Conservation (phyloP, 192 early-diverging fungal genomes). For the Coemansia sp. region DNA sequence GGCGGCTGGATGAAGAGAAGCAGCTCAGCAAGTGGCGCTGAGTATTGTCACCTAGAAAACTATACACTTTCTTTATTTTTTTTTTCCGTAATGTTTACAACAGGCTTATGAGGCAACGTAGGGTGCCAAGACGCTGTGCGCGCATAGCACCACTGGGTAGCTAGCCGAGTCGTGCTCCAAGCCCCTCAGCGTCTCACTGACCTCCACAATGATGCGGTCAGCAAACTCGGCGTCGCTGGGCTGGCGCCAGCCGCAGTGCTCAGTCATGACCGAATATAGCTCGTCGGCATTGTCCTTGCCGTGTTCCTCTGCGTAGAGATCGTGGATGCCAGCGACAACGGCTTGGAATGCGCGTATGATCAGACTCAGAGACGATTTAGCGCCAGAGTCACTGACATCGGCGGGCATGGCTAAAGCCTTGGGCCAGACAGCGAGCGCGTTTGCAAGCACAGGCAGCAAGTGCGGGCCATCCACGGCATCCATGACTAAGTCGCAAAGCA, state of each 20-base stretch:
- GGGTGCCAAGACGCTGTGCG: conserved; percentile 44
- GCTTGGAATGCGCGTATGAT: conserved; percentile 51
- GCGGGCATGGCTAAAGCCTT: conserved; percentile 26
- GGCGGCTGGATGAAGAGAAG: conserved; percentile 41
- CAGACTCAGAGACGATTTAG: conserved; percentile 18
- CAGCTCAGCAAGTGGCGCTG: conserved; percentile 48
- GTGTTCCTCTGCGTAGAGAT: conserved; percentile 48
- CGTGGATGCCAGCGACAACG: conserved; percentile 49
- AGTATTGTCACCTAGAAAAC: background rate
- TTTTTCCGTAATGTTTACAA: background rate
- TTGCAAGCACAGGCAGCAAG: conserved; percentile 43
- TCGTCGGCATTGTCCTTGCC: conserved; percentile 35
- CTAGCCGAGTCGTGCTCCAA: conserved; percentile 18
- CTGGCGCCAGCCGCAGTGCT: conserved; percentile 42
- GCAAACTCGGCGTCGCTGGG: conserved; percentile 54
- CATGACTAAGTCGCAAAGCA: conserved; percentile 54
- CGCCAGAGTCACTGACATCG: background rate
- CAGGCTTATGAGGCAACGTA: conserved; percentile 17
- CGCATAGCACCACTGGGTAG: conserved; percentile 49
- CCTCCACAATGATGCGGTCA: conserved; percentile 44
- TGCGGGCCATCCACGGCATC: conserved; percentile 52
- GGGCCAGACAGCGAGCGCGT: conserved; percentile 43
- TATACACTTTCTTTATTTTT: conserved; percentile 3
- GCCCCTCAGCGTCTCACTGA: conserved; percentile 14
- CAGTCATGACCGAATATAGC: conserved; percentile 51